Base-by-base conservation (phyloP, 768 basidiomycete species). In the Dioszegia crocea region DNA sequence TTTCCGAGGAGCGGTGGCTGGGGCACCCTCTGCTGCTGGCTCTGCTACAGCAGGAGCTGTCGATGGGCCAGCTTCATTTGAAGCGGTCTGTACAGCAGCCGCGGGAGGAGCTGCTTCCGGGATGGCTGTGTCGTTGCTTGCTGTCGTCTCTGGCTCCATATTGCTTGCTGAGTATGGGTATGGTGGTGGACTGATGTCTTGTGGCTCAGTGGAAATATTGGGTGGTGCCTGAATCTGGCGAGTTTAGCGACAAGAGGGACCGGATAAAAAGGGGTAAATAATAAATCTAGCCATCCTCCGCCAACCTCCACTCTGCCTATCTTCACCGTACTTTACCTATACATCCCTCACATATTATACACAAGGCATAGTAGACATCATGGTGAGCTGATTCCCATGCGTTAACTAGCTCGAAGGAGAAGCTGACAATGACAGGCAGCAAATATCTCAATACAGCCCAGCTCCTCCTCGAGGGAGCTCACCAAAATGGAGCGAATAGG, bases 401-500 rank as follows among this genome's bases (percentile, higher is more conserved):
- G 4, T 23, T 11, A 4, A 27, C 31, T 4, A n/a, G 9, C 8
- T 14, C 9, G 29, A 38, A 8, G 19, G 14, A 26, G n/a, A 27
- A 17, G 54, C 53, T 56, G 54, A 56, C 23, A 11, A 21, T 48
- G 8, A 10, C 58, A 76, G 76, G 68, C 75, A 45, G 68, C 73
- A 49, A 76, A 74, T 54, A 77, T 75, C 57, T 70, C 71, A 17
- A 66, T 74, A 41, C 63, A 73, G 57, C 61, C 68, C 23, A 53
- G 51, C 50, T 36, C 62, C 49, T 57, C 70, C 54, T 50, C 70
- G 21, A 65, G 72, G 52, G 78, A 79, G 40, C 62, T 72, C 16
- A 78, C 77, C 26, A 78, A 78, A 55, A 76, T 78, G 70, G 78
- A 78, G 66, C 69, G 78, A 19, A 77, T 78, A 50, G 76, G 77